phyloP scores from a whole-genome alignment of 352 stramenopile species.

The Hyaloperonospora brassicae region DNA sequence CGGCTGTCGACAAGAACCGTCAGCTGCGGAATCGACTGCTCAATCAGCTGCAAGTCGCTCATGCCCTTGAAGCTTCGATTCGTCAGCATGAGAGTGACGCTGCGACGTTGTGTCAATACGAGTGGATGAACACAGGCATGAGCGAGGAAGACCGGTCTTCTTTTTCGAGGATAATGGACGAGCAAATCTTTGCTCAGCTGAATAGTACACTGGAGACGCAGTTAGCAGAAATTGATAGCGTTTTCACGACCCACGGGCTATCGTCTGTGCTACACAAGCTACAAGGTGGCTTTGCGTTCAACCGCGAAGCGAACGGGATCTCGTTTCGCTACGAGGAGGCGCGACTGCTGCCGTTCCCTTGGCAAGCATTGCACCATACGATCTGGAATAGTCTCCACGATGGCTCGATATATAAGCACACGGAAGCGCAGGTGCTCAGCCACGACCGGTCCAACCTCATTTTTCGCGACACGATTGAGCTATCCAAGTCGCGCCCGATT shows the following conservation, averaged over 20 bases:
- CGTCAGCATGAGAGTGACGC: conserved; percentile 14
- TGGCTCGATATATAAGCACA: conserved; percentile 2
- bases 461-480: conserved; percentile 15
- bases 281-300: conserved; percentile 19
- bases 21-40: conserved; percentile 18
- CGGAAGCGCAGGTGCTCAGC: conserved; percentile 2
- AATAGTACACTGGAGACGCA: conserved; percentile 15
- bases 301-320: conserved; percentile 15
- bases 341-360: conserved; percentile 18
- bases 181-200: conserved; percentile 19
- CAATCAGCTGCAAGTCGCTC: conserved; percentile 19
- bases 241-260: conserved; percentile 18
- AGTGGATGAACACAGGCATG: background rate
- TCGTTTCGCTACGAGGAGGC: conserved; percentile 22
- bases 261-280: conserved; percentile 12
- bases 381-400: conserved; percentile 20
- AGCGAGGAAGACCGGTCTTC: background rate
- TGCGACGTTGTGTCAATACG: background rate
- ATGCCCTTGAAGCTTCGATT: conserved; percentile 23
- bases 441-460: conserved; percentile 23
- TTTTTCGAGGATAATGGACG: conserved; percentile 3
- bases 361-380: conserved; percentile 9
- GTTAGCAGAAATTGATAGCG: conserved; percentile 8
- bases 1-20: conserved; percentile 16
- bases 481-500: conserved; percentile 13